Conservation (phyloP, 345 rosid species). For the Brassica cretica region DNA sequence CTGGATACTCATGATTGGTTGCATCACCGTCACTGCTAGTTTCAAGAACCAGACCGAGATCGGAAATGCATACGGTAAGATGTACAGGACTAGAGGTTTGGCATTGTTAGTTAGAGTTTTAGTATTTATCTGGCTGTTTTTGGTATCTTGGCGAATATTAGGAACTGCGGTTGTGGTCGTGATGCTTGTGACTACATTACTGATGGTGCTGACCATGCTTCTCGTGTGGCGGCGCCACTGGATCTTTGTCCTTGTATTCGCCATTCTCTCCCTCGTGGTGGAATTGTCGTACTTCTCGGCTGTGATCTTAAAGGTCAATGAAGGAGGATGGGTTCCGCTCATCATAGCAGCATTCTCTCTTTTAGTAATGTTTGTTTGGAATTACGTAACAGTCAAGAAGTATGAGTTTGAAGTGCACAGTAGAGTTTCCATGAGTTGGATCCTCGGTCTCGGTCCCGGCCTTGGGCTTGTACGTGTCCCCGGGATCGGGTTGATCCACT, state of each 20-base stretch:
- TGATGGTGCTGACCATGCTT: slow-evolving; percentile 69
- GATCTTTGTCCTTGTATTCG: slow-evolving; percentile 60
- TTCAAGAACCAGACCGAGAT: slow-evolving; percentile 73
- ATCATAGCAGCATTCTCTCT: slow-evolving; percentile 64
- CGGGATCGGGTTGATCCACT: slow-evolving; percentile 74
- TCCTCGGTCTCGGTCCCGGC: slow-evolving; percentile 85
- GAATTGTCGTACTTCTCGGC: slow-evolving; percentile 71
- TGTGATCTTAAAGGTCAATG: slow-evolving; percentile 61
- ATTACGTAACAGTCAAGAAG: slow-evolving; percentile 70
- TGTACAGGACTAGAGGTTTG: background rate
- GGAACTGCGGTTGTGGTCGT: slow-evolving; percentile 81
- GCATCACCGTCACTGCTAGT: slow-evolving; percentile 74
- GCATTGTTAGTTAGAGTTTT: background rate
- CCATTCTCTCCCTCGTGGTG: slow-evolving; percentile 51
- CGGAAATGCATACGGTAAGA: slow-evolving; percentile 79
- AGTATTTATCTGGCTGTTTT: slow-evolving; percentile 12
- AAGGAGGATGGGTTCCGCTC: slow-evolving; percentile 90
- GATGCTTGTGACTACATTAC: slow-evolving; percentile 70
- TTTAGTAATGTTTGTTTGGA: slow-evolving; percentile 69
- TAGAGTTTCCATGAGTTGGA: slow-evolving; percentile 83
- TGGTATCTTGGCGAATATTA: slow-evolving; percentile 29
- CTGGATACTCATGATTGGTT: slow-evolving; percentile 77
- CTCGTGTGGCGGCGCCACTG: slow-evolving; percentile 83
- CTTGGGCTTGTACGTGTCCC: slow-evolving; percentile 83
- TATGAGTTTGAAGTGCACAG: slow-evolving; percentile 83